Evolutionary conservation across 305 asterid genomes (phyloP).

Genomic region (Ilex paraguariensis): DNA sequence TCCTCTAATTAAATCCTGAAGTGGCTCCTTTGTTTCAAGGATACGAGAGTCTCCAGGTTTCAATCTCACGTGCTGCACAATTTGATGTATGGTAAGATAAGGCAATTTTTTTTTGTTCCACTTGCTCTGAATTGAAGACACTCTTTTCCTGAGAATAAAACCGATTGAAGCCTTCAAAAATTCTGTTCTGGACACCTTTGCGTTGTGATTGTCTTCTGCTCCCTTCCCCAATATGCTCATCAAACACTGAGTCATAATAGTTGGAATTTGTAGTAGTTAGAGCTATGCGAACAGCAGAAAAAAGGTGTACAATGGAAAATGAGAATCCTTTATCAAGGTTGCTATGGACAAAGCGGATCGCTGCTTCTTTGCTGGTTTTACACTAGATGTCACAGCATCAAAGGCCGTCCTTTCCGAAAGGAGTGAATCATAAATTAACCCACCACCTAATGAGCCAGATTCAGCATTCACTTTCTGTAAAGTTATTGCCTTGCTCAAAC

Average conservation of each 20-base stretch:
- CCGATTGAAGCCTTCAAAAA: background rate
- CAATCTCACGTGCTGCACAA: constrained; percentile 10
- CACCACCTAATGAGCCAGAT: no score
- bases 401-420: no score
- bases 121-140: no score
- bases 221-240: background rate
- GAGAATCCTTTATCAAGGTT: background rate
- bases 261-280: constrained; percentile 12
- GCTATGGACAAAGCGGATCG: background rate
- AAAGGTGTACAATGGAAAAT: constrained; percentile 14
- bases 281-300: constrained; percentile 17
- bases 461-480: no score
- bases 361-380: background rate
- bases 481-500: no score
- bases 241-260: background rate
- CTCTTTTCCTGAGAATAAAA: background rate
- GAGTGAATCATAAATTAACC: no score
- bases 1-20: constrained; percentile 21
- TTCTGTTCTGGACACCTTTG: background rate
- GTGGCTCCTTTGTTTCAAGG: constrained; percentile 8
- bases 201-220: background rate
- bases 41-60: constrained; percentile 17
- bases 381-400: background rate
- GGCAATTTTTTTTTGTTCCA: background rate
- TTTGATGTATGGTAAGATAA: constrained; percentile 9